Percentiles rank a stretch among this genome's conserved stretches.
Evolutionary conservation across 2,329 filamentous ascomycete genomes (phyloP).

Genomic region (Epicoccum sorghinum): DNA sequence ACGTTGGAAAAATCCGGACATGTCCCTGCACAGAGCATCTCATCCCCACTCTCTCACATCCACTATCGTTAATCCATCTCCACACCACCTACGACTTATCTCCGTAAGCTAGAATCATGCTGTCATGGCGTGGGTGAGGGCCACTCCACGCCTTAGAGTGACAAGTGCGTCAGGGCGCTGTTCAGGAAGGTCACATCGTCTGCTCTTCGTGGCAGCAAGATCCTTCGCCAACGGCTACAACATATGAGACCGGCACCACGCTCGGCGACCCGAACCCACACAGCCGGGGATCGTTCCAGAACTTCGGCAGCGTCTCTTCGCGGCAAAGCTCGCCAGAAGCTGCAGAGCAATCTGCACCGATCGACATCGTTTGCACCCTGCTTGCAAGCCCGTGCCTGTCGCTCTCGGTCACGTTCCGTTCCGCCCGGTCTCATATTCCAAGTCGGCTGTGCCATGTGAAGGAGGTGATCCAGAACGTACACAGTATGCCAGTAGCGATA

Average conservation of each 20-base stretch:
- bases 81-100: conserved; percentile 16
- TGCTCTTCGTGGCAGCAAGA: conserved; percentile 5
- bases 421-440: conserved; percentile 14
- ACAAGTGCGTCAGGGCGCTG: conserved; percentile 3
- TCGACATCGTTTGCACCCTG: conserved; percentile 12
- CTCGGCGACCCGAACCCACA: conserved; percentile 17
- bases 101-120: conserved; percentile 11
- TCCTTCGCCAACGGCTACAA: neutral
- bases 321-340: conserved; percentile 7
- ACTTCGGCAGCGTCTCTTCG: conserved; percentile 11
- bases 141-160: conserved; percentile 7
- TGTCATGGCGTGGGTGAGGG: conserved; percentile 11
- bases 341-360: conserved; percentile 17
- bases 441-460: conserved; percentile 1
- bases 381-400: conserved; percentile 12
- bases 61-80: conserved; percentile 13
- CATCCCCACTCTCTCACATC: conserved; percentile 9
- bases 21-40: conserved; percentile 16
- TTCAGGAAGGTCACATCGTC: conserved; percentile 13
- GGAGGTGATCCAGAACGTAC: neutral
- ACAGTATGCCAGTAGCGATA: neutral
- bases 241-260: conserved; percentile 1
- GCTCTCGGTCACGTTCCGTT: conserved; percentile 18
- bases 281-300: conserved; percentile 14
- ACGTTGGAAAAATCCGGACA: neutral